Conservation (phyloP, 106 monocot species). For the Dendrobium catenatum region DNA sequence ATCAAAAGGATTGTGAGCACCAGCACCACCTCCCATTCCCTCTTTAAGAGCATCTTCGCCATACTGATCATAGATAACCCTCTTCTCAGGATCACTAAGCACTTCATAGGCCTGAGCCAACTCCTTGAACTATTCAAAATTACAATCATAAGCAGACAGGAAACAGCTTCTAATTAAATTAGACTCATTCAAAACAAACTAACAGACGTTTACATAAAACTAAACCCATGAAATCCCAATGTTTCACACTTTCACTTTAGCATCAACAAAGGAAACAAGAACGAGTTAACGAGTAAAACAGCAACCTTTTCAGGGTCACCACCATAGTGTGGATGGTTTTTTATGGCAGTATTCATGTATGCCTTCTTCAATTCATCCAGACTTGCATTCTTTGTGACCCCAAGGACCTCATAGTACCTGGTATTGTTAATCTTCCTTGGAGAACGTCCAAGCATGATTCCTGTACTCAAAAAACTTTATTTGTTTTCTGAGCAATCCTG, state of each 20-base stretch:
- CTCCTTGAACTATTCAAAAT: constrained; percentile 38
- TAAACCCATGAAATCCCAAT: not conserved
- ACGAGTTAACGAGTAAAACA: not conserved
- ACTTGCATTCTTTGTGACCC: constrained; percentile 30
- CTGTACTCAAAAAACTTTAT: not conserved
- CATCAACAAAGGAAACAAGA: not conserved
- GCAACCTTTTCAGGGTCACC: constrained; percentile 64
- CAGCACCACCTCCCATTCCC: constrained; percentile 29
- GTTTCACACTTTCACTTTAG: not conserved
- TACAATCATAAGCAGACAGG: not conserved
- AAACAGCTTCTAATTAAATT: not conserved
- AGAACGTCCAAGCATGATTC: constrained; percentile 44
- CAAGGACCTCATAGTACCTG: constrained; percentile 50
- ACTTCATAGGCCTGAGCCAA: constrained; percentile 42
- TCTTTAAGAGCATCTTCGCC: constrained; percentile 47
- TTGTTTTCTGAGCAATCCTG: not conserved
- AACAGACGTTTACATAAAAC: not conserved
- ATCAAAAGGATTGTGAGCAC: constrained; percentile 32
- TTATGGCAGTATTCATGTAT: constrained; percentile 51
- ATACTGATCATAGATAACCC: constrained; percentile 38
- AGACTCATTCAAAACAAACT: not conserved
- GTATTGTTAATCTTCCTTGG: constrained; percentile 42
- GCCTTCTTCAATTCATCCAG: constrained; percentile 65
- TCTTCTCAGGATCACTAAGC: constrained; percentile 38
- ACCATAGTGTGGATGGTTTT: constrained; percentile 69